Percentiles rank a stretch among this genome's conserved stretches.
Evolutionary conservation across 2,329 filamentous ascomycete genomes (phyloP).

Genomic region (Colletotrichum magnum): DNA sequence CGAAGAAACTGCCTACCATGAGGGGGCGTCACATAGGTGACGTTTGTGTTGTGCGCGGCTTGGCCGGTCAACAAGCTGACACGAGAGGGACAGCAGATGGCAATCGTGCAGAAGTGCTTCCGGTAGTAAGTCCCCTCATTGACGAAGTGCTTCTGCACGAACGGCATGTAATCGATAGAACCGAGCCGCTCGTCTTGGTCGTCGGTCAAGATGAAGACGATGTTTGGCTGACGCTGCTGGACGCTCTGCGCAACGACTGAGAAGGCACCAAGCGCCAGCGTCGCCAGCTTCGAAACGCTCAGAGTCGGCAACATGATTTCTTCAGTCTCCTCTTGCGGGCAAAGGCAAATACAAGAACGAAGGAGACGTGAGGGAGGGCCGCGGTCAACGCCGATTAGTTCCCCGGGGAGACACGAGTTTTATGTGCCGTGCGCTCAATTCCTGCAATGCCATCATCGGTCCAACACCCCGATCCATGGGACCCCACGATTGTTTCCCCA

Average conservation of each 20-base stretch:
- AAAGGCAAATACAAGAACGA: not conserved
- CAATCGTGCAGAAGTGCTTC: constrained; percentile 76
- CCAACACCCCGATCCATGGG: not conserved
- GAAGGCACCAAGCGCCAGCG: constrained; percentile 13
- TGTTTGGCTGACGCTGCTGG: constrained; percentile 59
- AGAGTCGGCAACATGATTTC: constrained; percentile 8
- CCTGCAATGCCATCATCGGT: not conserved
- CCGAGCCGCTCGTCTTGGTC: constrained; percentile 76
- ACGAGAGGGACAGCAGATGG: constrained; percentile 77
- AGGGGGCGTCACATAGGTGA: constrained; percentile 70
- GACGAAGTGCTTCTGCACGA: constrained; percentile 68
- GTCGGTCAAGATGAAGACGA: constrained; percentile 78
- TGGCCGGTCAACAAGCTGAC: constrained; percentile 77
- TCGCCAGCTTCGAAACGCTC: constrained; percentile 16
- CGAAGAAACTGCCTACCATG: constrained; percentile 57
- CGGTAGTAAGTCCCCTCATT: constrained; percentile 71
- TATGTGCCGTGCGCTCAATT: constrained; percentile 1
- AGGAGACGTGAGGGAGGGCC: not conserved
- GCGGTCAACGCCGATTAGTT: not conserved
- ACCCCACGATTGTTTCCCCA: not conserved
- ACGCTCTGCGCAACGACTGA: constrained; percentile 13
- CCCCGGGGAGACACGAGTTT: not conserved
- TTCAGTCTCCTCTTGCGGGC: not conserved
- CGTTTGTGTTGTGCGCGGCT: constrained; percentile 79
- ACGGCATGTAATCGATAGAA: constrained; percentile 73